Evolutionary conservation across 1,139 yeast genomes (phyloP).

Genomic region (Dujonia santamariae): DNA sequence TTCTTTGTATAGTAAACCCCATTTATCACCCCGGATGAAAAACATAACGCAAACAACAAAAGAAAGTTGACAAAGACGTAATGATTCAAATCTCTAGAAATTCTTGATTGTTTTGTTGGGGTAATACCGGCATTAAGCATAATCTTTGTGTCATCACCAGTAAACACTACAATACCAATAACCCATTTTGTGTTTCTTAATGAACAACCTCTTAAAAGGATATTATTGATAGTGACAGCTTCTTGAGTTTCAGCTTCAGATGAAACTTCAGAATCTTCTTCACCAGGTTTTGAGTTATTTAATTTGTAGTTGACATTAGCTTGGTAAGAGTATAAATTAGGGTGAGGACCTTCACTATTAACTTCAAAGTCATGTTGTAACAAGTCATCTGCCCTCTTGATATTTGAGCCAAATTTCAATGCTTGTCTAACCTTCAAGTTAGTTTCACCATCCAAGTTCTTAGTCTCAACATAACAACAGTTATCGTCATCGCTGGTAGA

Average conservation of each 20-base stretch:
- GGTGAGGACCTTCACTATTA: constrained; percentile 56
- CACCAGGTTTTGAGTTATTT: not conserved
- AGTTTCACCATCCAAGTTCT: constrained; percentile 61
- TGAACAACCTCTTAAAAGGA: constrained; percentile 50
- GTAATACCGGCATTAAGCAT: constrained; percentile 58
- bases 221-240: constrained; percentile 46
- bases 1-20: constrained; percentile 43
- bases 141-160: constrained; percentile 56
- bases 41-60: constrained; percentile 47
- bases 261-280: constrained; percentile 4
- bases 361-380: constrained; percentile 37
- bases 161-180: constrained; percentile 48
- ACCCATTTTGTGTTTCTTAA: constrained; percentile 57
- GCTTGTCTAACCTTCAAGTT: constrained; percentile 54
- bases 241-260: constrained; percentile 26
- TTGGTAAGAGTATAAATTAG: constrained; percentile 51
- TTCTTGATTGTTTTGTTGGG: constrained; percentile 54
- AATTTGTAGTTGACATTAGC: constrained; percentile 43
- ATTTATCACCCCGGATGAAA: constrained; percentile 50
- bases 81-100: constrained; percentile 49
- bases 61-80: constrained; percentile 48
- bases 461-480: constrained; percentile 56
- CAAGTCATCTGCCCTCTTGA: constrained; percentile 44
- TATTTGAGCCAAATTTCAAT: constrained; percentile 38
- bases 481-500: constrained; percentile 53